Evolutionary conservation across 2,329 filamentous ascomycete species (phyloP), one percentile per base, ranked within the genome.

Genomic region (Paraphaeosphaeria minitans): DNA sequence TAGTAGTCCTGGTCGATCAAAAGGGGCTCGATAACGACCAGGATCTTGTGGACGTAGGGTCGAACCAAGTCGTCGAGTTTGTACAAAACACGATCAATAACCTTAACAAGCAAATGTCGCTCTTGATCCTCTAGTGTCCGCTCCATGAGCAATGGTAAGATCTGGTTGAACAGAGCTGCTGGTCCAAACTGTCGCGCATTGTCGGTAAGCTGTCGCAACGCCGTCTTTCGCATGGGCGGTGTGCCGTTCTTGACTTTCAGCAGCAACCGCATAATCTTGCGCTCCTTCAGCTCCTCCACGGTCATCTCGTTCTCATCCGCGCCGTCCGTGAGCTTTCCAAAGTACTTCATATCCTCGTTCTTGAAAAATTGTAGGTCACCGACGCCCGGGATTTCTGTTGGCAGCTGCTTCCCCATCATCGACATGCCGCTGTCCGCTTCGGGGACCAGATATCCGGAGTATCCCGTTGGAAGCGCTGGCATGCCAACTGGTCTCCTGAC

Each of bases 1-100:
- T 99, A 99, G 80, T 99, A 99, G 79, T 99, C 96, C 80, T 99
- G 95, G 74, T 99, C 96, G 72, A 99, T 99, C 66, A 99, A 90
- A 51, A 99, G 83, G n/a, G 95, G 95, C 78, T 99, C 96, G 69
- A 99, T 99, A 73, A 99, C 95, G 54, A 99, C 95, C 58, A 99
- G 80, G 62, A 99, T 99, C 82, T 98, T 98, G 82, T 99, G 96
- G 16, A 97, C 94, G 65, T 94, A 99, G 22, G 95, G 95, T 42
- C 95, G 88, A 55, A 99, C 95, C 65, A 98, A 85, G 70, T 99
- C 95, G 75, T 98, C 95, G 24, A 99, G 87, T 81, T 99, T 99
- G 85, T 98, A 99, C 7, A 99, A 86, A 60, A 99, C 93, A 79
- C 95, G 90, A 76, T 99, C 96, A 72, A 99, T 98, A 70, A 99